Percentiles rank a stretch among this genome's conserved stretches.
These are phyloP conservation scores for Phaseolus coccineus DNA, from an alignment of 331 rosid species.

Conservation along the genomic window DNA sequence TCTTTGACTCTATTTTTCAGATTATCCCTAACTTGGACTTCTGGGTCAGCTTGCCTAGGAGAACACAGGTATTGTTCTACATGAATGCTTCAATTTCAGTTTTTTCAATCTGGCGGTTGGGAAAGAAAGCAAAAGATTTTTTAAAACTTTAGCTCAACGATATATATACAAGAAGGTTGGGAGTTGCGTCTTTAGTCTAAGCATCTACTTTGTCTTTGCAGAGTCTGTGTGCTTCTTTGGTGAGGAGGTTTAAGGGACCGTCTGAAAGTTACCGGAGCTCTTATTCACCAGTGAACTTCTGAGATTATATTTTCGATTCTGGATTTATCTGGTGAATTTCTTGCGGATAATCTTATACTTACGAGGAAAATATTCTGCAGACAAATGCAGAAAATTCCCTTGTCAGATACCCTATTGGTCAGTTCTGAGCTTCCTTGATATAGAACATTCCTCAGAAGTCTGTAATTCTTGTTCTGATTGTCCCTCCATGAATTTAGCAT, in stretches of 20 bases:
- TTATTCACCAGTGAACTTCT: constrained; percentile 87
- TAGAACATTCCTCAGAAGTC: constrained; percentile 37
- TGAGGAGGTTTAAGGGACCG: constrained; percentile 74
- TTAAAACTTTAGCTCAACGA: constrained; percentile 7
- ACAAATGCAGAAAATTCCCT: constrained; percentile 39
- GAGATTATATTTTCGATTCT: constrained; percentile 48
- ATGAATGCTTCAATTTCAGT: constrained; percentile 27
- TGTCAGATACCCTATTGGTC: constrained; percentile 41
- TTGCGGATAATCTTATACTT: constrained; percentile 36
- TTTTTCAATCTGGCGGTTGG: constrained; percentile 32
- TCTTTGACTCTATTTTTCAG: constrained; percentile 51
- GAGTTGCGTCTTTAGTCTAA: constrained; percentile 32
- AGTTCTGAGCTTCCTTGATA: constrained; percentile 44
- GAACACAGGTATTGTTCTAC: constrained; percentile 64
- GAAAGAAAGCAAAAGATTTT: background rate
- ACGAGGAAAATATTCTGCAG: constrained; percentile 44
- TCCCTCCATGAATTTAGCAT: constrained; percentile 41
- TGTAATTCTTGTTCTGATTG: constrained; percentile 28
- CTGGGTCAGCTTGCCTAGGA: constrained; percentile 79
- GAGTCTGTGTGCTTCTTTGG: constrained; percentile 65
- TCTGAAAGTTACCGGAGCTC: constrained; percentile 76
- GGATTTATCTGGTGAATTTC: constrained; percentile 49
- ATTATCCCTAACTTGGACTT: constrained; percentile 84
- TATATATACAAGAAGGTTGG: constrained; percentile 1
- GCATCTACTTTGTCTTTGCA: constrained; percentile 48